Percentiles rank a stretch among this genome's conserved stretches.
These are phyloP conservation scores for Eucalyptus regnans DNA, from an alignment of 345 rosid species.

Conservation along the genomic window DNA sequence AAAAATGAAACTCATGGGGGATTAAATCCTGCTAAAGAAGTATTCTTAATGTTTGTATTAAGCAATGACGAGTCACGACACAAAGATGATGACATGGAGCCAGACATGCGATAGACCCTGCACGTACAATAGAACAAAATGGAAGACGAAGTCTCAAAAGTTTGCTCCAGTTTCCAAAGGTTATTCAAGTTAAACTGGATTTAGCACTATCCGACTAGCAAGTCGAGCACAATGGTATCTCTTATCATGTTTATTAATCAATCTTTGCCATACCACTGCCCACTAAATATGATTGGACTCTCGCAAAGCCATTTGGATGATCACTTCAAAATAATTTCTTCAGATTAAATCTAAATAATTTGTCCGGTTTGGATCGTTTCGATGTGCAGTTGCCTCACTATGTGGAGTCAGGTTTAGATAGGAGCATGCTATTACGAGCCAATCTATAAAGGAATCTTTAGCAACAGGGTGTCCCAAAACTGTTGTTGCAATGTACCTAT, in stretches of 20 bases:
- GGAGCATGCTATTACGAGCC: background rate
- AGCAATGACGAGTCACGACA: background rate
- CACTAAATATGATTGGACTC: background rate
- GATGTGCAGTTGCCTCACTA: background rate
- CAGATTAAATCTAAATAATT: background rate
- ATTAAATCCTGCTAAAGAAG: background rate
- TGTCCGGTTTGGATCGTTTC: background rate
- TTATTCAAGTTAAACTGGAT: background rate
- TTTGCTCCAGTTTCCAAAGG: background rate
- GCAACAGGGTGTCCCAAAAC: background rate
- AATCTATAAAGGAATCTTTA: background rate
- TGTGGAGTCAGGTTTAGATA: background rate
- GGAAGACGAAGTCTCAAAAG: background rate
- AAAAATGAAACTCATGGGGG: background rate
- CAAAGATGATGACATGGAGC: background rate
- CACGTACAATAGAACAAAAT: background rate
- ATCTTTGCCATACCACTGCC: background rate
- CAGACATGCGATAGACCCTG: background rate
- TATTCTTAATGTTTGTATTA: background rate
- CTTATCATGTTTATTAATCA: background rate
- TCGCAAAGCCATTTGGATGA: background rate
- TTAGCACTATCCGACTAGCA: background rate
- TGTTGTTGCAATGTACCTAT: background rate
- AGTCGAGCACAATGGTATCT: background rate
- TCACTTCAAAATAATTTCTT: background rate